Base-by-base conservation (phyloP, 2,329 filamentous ascomycete genomes). In the Herpomyces periplanetae region DNA sequence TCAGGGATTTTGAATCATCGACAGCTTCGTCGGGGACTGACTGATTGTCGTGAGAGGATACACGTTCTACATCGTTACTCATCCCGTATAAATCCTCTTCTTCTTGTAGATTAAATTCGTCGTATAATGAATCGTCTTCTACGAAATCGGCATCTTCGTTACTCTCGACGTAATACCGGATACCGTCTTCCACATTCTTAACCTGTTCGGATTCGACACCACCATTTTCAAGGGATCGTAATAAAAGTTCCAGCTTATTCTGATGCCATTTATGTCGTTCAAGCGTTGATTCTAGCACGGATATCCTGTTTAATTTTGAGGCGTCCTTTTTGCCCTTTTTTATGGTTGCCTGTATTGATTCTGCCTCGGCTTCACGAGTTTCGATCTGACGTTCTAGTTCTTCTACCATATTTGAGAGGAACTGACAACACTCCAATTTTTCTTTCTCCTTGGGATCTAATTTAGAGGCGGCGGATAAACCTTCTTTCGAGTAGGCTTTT, bases 401-500 rank as follows among this genome's bases (percentile, higher is more conserved):
- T 34, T 88, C 73, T 21, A 91, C 69, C 54, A 68, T 71, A 22
- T 45, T 52, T 25, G 58, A 59, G 17, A 96, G 45, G 41, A 91
- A 91, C 22, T 87, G 63, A 42, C 61, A 56, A 12, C 65, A 51
- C 31, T 91, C 75, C 25, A 65, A 48, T 42, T 87, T 85, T 36
- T 85, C 75, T 38, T 84, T 69, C 39, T 91, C 80, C 37, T 73
- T 85, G n/a, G 80, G 80, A 42, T 96, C 80, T 27, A 91, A 51
- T 40, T 85, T 84, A 19, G 69, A 61, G 11, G 71, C 69, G 20
- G 75, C 66, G 26, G 68, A 80, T 27, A 96, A 45, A 17, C 80
- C 80, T 42, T 91, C 80, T 47, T 96, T 91, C 25, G 80, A 91
- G 43, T 87, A 96, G 25, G 80, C 80, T 41, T 96, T 96, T 22